Percentiles rank a stretch among this genome's conserved stretches.
Conservation (phyloP, 1,284 basidiomycete species). For the Ganoderma boninense region DNA sequence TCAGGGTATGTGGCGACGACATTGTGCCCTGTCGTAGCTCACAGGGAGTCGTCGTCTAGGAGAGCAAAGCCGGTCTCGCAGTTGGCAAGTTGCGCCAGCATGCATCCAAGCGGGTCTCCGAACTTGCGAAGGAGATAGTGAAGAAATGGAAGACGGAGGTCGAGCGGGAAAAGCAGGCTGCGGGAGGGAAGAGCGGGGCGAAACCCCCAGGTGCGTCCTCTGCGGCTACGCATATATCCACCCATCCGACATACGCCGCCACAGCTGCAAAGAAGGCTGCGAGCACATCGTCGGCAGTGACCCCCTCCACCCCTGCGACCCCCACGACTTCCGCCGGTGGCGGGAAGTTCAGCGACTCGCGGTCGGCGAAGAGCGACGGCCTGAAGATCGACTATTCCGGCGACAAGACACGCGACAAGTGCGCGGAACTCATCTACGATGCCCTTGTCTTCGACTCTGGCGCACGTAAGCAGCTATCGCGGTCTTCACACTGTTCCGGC, state of each 20-base stretch:
- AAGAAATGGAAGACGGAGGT: slow-evolving; percentile 92
- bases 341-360: slow-evolving; percentile 49
- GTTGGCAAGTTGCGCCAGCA: slow-evolving; percentile 91
- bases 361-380: slow-evolving; percentile 77
- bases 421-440: slow-evolving; percentile 91
- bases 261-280: slow-evolving; percentile 40
- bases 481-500: slow-evolving; percentile 1
- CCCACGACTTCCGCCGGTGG: slow-evolving; percentile 48
- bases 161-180: slow-evolving; percentile 73
- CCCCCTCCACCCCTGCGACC: slow-evolving; percentile 55
- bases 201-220: slow-evolving; percentile 46
- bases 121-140: slow-evolving; percentile 92
- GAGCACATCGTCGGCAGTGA: slow-evolving; percentile 34
- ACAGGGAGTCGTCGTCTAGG: slow-evolving; percentile 52
- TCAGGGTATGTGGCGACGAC: slow-evolving; percentile 66
- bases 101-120: slow-evolving; percentile 75
- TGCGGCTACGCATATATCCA: slow-evolving; percentile 22
- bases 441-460: slow-evolving; percentile 86
- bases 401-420: slow-evolving; percentile 87
- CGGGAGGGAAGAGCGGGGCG: slow-evolving; percentile 41
- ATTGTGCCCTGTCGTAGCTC: background rate
- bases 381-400: slow-evolving; percentile 65
- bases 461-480: slow-evolving; percentile 72
- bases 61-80: slow-evolving; percentile 91
- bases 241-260: background rate